Evolutionary conservation across 2,329 filamentous ascomycete species (phyloP).

Genomic region (Diaporthe caulivora): DNA sequence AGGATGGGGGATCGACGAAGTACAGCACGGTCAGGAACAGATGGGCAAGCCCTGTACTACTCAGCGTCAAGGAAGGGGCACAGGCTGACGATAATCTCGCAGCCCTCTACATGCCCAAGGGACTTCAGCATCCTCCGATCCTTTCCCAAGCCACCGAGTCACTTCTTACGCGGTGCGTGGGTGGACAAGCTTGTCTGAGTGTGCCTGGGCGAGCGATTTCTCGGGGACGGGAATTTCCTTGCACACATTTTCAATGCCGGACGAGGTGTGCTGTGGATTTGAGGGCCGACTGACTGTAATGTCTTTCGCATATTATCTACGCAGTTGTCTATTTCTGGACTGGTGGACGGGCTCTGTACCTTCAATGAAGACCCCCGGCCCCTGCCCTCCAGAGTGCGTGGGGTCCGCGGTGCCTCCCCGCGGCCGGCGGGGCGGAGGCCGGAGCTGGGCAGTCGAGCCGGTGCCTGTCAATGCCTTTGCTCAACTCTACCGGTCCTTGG

Average conservation of each 20-base stretch:
- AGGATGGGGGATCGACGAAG: background rate
- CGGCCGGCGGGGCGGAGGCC: slow-evolving; percentile 14
- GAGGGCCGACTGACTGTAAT: too few relatives aligned
- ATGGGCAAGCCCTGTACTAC: background rate
- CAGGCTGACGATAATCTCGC: background rate
- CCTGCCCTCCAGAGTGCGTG: background rate
- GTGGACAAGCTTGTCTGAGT: background rate
- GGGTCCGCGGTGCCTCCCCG: background rate
- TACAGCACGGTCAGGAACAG: background rate
- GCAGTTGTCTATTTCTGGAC: background rate
- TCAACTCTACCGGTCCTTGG: background rate
- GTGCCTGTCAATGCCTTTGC: slow-evolving; percentile 18
- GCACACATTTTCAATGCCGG: slow-evolving; percentile 2
- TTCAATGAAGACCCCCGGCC: background rate
- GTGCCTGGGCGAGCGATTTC: background rate
- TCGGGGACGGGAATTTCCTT: background rate
- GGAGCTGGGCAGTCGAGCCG: slow-evolving; percentile 13
- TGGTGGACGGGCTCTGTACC: background rate
- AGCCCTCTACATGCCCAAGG: background rate
- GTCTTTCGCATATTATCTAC: too few relatives aligned
- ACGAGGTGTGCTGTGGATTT: background rate
- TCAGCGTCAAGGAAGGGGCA: background rate
- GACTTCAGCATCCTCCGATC: background rate
- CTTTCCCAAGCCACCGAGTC: background rate
- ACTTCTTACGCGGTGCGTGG: background rate